Percentiles rank a stretch among this genome's conserved stretches.
These are phyloP conservation scores for Trichoderma oligosporum DNA, from an alignment of 2,329 filamentous ascomycete species.

Conservation along the genomic window DNA sequence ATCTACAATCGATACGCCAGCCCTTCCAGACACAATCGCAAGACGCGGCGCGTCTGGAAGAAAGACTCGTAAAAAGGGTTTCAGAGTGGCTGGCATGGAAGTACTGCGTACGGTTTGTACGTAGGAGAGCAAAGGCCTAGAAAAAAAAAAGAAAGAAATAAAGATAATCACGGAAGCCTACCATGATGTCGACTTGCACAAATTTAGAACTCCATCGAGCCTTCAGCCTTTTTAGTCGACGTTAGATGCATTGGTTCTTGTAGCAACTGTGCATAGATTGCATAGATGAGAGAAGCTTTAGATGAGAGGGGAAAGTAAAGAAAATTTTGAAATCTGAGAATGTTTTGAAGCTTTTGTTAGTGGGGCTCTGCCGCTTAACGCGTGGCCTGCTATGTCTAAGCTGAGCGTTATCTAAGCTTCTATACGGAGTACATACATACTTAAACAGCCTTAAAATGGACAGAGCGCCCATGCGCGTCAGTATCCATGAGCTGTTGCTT, in stretches of 20 bases:
- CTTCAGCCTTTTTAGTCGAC: not conserved
- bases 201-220: not conserved
- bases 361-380: too few relatives aligned
- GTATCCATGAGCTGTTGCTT: too few relatives aligned
- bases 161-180: not conserved
- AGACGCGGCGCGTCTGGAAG: slow-evolving; percentile 37
- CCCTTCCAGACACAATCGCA: slow-evolving; percentile 36
- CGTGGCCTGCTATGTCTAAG: too few relatives aligned
- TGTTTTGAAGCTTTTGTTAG: too few relatives aligned
- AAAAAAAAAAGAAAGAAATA: not conserved
- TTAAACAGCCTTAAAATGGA: too few relatives aligned
- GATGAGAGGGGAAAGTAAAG: not conserved
- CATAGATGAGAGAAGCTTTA: not conserved
- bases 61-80: slow-evolving; percentile 34
- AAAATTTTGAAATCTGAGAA: too few relatives aligned
- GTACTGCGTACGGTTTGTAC: slow-evolving; percentile 11
- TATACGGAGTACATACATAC: too few relatives aligned
- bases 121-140: too few relatives aligned
- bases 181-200: not conserved
- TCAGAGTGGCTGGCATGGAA: slow-evolving; percentile 18
- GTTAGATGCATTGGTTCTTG: too few relatives aligned
- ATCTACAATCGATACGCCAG: slow-evolving; percentile 28
- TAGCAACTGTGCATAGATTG: not conserved
- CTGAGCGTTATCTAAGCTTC: too few relatives aligned
- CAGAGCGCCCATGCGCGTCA: too few relatives aligned